Percentiles rank a stretch among this genome's conserved stretches.
These are phyloP conservation scores for Botrytis byssoidea DNA, from an alignment of 2,329 filamentous ascomycete genomes.

Conservation along the genomic window DNA sequence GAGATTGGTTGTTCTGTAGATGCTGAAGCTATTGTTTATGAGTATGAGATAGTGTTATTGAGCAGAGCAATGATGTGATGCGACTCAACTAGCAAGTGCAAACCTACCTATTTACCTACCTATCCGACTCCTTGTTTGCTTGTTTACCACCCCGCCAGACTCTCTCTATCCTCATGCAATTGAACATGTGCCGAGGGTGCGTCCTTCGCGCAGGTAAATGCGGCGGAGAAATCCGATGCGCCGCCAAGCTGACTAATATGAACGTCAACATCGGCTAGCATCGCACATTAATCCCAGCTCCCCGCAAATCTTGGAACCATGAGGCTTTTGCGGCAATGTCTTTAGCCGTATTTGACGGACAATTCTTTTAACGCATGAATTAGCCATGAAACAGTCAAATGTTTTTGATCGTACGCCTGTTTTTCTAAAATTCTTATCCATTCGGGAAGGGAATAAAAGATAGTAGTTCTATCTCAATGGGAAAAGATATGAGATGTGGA, in stretches of 20 bases:
- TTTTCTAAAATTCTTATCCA: neutral
- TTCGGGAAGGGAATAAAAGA: neutral
- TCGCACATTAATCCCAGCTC: neutral
- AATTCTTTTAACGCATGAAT: neutral
- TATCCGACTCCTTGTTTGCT: neutral
- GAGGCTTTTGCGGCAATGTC: neutral
- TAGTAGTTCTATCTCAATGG: conserved; percentile 6
- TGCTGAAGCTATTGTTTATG: neutral
- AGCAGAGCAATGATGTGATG: neutral
- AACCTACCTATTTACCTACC: neutral
- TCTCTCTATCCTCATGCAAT: neutral
- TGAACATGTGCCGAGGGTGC: neutral
- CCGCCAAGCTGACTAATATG: neutral
- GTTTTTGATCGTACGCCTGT: neutral
- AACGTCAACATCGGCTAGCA: neutral
- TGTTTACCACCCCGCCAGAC: neutral
- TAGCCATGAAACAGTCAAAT: neutral
- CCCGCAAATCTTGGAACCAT: neutral
- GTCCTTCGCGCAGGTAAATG: neutral
- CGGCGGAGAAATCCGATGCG: neutral
- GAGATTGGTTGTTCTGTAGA: conserved; percentile 20
- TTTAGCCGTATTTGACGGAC: neutral
- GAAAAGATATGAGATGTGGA: neutral
- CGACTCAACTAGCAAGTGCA: neutral
- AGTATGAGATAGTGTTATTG: neutral